Percentiles rank a stretch among this genome's conserved stretches.
Evolutionary conservation across 148 eudicot species (phyloP).

Genomic region (Cornus suecica): DNA sequence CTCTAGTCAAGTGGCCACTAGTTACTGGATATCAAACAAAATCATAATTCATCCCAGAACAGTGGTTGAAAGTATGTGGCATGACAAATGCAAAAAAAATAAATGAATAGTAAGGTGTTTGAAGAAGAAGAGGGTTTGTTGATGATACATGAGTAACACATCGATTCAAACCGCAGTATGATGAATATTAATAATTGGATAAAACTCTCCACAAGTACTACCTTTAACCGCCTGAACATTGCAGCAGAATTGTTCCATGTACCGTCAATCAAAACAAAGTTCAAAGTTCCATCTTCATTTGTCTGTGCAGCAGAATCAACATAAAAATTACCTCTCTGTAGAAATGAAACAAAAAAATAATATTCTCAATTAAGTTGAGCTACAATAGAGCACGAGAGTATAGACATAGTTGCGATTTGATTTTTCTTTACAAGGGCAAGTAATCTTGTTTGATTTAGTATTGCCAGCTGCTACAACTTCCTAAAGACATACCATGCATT

Average conservation of each 20-base stretch:
- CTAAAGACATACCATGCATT: not conserved
- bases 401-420: not conserved
- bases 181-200: not conserved
- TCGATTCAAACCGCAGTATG: not conserved
- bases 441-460: not conserved
- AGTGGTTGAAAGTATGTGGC: not conserved
- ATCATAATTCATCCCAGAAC: no score
- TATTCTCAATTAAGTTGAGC: not conserved
- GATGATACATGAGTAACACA: not conserved
- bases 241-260: slow-evolving; percentile 96
- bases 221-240: slow-evolving; percentile 94
- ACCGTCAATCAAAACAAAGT: slow-evolving; percentile 88
- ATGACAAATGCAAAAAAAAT: not conserved
- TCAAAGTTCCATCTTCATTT: slow-evolving; percentile 35
- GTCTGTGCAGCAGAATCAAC: slow-evolving; percentile 34
- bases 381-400: not conserved
- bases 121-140: not conserved
- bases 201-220: slow-evolving; percentile 16
- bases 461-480: not conserved
- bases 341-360: slow-evolving; percentile 16
- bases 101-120: not conserved
- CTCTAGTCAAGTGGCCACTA: no score
- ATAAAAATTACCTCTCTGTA: slow-evolving; percentile 10
- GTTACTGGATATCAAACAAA: no score
- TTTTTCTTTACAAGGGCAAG: not conserved